A percentile compares a stretch with the other conserved stretches of the same genome.
Evolutionary conservation across 2,329 filamentous ascomycete species (phyloP).

Genomic region (Grosmannia serpens): DNA sequence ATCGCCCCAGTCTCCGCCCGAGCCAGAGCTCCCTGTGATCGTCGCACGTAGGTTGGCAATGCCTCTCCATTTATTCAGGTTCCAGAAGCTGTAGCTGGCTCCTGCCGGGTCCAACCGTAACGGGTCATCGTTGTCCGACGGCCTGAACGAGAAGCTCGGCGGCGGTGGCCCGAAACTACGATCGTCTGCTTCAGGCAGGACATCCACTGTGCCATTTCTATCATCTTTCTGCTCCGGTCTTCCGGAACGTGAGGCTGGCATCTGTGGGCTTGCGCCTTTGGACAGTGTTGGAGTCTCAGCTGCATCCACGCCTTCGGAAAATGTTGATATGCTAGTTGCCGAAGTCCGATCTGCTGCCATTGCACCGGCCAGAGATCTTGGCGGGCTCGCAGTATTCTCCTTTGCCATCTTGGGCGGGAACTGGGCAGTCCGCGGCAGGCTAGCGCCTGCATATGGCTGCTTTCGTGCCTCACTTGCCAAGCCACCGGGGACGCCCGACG

Average conservation of each 20-base stretch:
- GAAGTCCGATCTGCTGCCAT: neutral
- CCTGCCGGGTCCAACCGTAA: conserved; percentile 26
- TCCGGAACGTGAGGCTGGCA: neutral
- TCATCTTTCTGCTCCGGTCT: neutral
- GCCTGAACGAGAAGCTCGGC: conserved; percentile 40
- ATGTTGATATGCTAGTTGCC: neutral
- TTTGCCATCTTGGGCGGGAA: neutral
- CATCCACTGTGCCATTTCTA: neutral
- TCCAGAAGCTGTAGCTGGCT: conserved; percentile 43
- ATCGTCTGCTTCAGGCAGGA: neutral
- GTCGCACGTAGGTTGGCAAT: conserved; percentile 22
- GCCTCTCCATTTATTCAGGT: conserved; percentile 40
- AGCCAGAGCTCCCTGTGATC: neutral
- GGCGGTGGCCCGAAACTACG: conserved; percentile 31
- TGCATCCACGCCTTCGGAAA: neutral
- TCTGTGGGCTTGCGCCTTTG: neutral
- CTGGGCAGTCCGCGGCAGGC: conserved; percentile 9
- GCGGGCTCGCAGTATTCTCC: conserved; percentile 23
- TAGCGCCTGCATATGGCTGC: conserved; percentile 25
- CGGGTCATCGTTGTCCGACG: conserved; percentile 26
- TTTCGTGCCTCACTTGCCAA: conserved; percentile 34
- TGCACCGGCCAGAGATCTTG: conserved; percentile 15
- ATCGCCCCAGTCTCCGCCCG: neutral
- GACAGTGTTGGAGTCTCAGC: neutral
- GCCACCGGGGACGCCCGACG: conserved; percentile 25